A percentile compares a stretch with the other conserved stretches of the same genome.
Conservation (phyloP, 305 asterid species). For the Rubia peregrina region DNA sequence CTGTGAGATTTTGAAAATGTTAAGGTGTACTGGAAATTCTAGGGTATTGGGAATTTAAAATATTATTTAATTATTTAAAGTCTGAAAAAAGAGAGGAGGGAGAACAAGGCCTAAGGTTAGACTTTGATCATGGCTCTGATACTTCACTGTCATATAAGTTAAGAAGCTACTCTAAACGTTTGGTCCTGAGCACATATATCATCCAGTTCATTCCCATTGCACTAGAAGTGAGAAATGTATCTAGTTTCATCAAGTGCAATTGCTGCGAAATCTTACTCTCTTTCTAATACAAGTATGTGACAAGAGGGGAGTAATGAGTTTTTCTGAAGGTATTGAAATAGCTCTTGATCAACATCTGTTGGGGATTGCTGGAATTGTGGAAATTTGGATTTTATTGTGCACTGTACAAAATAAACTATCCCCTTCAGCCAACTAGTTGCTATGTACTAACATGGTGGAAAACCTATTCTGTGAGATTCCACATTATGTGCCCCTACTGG, state of each 20-base stretch:
- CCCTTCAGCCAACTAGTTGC: background rate
- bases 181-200: background rate
- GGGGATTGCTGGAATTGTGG: conserved; percentile 4
- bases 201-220: background rate
- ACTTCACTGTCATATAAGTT: background rate
- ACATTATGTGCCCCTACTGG: background rate
- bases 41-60: no score
- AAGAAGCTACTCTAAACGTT: background rate
- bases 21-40: no score
- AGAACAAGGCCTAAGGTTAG: no score
- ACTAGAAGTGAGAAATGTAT: background rate
- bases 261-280: background rate
- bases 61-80: no score
- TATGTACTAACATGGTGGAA: background rate
- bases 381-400: background rate
- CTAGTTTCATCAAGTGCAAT: background rate
- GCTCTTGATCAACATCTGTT: no score
- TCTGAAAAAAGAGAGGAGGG: no score
- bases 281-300: background rate
- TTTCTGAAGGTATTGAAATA: background rate
- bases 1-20: no score
- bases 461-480: background rate
- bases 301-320: background rate
- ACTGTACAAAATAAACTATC: background rate
- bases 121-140: background rate